Base-by-base conservation (phyloP, 164 flowering plant species). In the Chloranthus sessilifolius region DNA sequence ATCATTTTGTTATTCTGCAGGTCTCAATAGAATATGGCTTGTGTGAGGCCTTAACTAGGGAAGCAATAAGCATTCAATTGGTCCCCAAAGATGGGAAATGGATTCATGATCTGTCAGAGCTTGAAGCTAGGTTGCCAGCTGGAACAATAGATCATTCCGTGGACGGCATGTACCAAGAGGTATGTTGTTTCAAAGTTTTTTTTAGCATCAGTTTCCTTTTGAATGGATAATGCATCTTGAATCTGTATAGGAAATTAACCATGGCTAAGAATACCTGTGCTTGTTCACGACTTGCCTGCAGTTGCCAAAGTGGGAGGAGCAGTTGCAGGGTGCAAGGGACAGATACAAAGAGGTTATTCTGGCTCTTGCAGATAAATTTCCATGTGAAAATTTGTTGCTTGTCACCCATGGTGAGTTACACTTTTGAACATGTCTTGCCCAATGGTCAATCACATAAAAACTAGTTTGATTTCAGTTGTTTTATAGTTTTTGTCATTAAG, bases 1-100 rank as follows among this genome's bases (percentile, higher is more conserved):
- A n/a, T n/a, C n/a, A 7, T 38, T 37, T 53, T 22, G 1, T 10
- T 33, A 26, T 6, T 52, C 2, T 42, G 16, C 62, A 87, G 95
- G 96, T 76, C 12, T 80, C 98, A 11, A 68, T 92, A 44, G 96
- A 92, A 52, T 81, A 64, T 60, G 98, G 96, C 23, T 60, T 88
- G 31, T 88, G 91, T 63, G 98, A 92, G 68, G 69, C 75, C 71
- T 35, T 92, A 66, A 80, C 68, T 58, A 59, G 41, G 47, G 53
- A 57, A 50, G 90, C 91, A 15, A 82, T 85, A 24, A 63, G 78
- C 17, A 31, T 19, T 37, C 47, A 61, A 1, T 6, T 58, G 33
- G 71, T 74, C 40, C 96, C 96, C 9, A 70, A 78, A 58, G 77
- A 88, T 67, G 88, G 81, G n/a, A 50, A 74, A 0, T 88, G 83